Percentiles rank a stretch among this genome's conserved stretches.
Evolutionary conservation across 2,329 filamentous ascomycete genomes (phyloP).

Genomic region (Fusarium coicis): DNA sequence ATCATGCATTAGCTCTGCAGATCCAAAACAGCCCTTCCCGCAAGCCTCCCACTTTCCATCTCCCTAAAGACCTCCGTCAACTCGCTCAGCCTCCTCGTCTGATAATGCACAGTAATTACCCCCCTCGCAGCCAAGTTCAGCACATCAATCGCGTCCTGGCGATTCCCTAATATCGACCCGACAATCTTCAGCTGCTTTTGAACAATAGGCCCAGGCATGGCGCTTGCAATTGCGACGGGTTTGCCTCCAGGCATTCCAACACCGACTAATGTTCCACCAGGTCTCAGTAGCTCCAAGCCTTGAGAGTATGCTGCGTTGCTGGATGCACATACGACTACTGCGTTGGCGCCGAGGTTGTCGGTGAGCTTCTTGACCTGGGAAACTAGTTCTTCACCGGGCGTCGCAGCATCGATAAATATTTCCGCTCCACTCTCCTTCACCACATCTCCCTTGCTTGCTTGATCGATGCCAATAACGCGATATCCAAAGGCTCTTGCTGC

Average conservation of each 20-base stretch:
- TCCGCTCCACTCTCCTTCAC: neutral
- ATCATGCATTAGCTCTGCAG: neutral
- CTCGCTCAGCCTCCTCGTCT: neutral
- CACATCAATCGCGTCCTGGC: neutral
- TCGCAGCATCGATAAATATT: neutral
- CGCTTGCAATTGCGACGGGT: neutral
- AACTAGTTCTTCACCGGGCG: accelerated
- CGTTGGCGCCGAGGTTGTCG: neutral
- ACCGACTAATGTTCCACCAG: accelerated
- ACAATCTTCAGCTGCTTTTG: neutral
- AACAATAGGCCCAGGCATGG: neutral
- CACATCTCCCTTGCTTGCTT: accelerated
- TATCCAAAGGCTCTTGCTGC: neutral
- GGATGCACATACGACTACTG: neutral
- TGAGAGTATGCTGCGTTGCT: neutral
- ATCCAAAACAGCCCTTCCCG: neutral
- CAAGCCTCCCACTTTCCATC: neutral
- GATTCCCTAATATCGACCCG: neutral
- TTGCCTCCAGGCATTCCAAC: neutral
- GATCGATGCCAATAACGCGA: neutral
- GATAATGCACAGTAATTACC: neutral
- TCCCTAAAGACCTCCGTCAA: neutral
- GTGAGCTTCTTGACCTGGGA: neutral
- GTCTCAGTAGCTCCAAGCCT: neutral
- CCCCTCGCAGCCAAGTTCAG: neutral